Conservation (phyloP, 352 stramenopile species). For the Globisporangium recalcitrans region DNA sequence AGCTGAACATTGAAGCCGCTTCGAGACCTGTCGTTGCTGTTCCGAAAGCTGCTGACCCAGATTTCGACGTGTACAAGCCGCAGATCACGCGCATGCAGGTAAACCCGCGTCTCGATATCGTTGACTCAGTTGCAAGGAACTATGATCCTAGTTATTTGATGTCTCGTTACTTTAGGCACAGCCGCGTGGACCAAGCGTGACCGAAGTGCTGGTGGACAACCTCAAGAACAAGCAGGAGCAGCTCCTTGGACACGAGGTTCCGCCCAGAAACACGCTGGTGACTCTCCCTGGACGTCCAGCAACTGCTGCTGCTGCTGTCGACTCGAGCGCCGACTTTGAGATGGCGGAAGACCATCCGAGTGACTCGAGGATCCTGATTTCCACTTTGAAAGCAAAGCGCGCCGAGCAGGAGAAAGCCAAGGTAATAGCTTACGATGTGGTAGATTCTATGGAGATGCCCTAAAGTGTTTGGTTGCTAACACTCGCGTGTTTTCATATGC, state of each 20-base stretch:
- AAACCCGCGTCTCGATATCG: background rate
- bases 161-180: slow-evolving; percentile 30
- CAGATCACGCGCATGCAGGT: slow-evolving; percentile 83
- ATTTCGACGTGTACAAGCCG: slow-evolving; percentile 79
- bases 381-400: slow-evolving; percentile 65
- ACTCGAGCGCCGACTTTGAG: background rate
- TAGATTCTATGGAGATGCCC: background rate
- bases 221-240: slow-evolving; percentile 77
- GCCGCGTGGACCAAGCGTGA: slow-evolving; percentile 69
- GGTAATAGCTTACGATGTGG: slow-evolving; percentile 22
- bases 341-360: slow-evolving; percentile 31
- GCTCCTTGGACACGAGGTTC: slow-evolving; percentile 52
- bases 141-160: background rate
- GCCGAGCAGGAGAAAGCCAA: slow-evolving; percentile 76
- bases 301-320: background rate
- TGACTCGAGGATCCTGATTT: slow-evolving; percentile 67
- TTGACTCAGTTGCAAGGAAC: background rate
- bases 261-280: slow-evolving; percentile 61
- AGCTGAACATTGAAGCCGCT: slow-evolving; percentile 51
- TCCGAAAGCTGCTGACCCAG: slow-evolving; percentile 27
- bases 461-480: background rate
- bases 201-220: slow-evolving; percentile 67
- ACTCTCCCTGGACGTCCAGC: slow-evolving; percentile 30
- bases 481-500: background rate
- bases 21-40: slow-evolving; percentile 44